phyloP scores from a whole-genome alignment of 805 yeast species.

The Schizosaccharomyces osmophilus region DNA sequence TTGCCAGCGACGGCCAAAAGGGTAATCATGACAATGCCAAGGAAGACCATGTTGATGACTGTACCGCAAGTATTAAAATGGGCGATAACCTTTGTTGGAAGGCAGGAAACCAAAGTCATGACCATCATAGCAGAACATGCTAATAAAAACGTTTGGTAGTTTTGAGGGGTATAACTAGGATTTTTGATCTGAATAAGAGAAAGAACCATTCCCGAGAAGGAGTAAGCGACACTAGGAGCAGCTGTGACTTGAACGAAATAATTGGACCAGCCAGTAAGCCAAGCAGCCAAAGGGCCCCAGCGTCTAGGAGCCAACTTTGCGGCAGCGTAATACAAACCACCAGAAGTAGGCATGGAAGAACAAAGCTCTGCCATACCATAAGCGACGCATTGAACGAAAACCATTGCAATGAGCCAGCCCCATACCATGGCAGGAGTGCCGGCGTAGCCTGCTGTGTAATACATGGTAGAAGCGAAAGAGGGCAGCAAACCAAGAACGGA shows the following conservation, averaged over 20 bases:
- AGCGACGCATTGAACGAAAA: constrained; percentile 32
- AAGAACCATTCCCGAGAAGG: constrained; percentile 31
- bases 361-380: constrained; percentile 38
- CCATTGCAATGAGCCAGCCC: constrained; percentile 32
- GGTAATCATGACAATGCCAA: constrained; percentile 28
- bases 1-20: constrained; percentile 28
- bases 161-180: constrained; percentile 19
- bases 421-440: constrained; percentile 42
- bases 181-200: constrained; percentile 23
- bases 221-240: constrained; percentile 34
- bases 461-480: constrained; percentile 34
- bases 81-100: constrained; percentile 33
- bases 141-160: constrained; percentile 27
- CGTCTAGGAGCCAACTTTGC: constrained; percentile 31
- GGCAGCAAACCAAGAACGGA: constrained; percentile 40
- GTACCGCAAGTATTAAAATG: constrained; percentile 27
- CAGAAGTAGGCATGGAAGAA: constrained; percentile 38
- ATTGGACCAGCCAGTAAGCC: constrained; percentile 42
- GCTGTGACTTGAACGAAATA: constrained; percentile 41
- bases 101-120: constrained; percentile 25
- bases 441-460: constrained; percentile 31
- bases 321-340: constrained; percentile 46
- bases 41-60: constrained; percentile 23
- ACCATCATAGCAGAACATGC: constrained; percentile 26
- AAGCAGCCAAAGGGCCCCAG: constrained; percentile 29